Evolutionary conservation across 164 flowering plant genomes (phyloP).

Genomic region (Annona squamosa): DNA sequence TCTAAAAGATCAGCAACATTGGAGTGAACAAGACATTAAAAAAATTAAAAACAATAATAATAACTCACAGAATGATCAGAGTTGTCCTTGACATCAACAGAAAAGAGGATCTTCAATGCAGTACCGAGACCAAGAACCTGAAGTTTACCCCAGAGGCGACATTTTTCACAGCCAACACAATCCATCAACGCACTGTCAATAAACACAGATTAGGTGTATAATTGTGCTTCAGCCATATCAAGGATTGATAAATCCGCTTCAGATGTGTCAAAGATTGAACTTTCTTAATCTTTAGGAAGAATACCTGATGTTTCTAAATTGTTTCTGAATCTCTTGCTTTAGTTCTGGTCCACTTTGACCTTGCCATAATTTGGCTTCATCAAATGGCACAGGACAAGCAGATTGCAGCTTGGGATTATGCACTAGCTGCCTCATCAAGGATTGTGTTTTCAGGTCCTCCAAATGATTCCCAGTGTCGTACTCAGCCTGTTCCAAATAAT

Average conservation of each 20-base stretch:
- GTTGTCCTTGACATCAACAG: slow-evolving; percentile 54
- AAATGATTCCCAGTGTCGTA: slow-evolving; percentile 73
- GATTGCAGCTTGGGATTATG: slow-evolving; percentile 65
- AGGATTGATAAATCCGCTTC: background rate
- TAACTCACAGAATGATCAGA: slow-evolving; percentile 45
- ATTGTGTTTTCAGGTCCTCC: slow-evolving; percentile 84
- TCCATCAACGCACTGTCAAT: slow-evolving; percentile 84
- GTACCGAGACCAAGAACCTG: slow-evolving; percentile 99
- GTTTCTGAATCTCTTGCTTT: slow-evolving; percentile 74
- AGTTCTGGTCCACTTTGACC: slow-evolving; percentile 91
- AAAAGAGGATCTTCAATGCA: slow-evolving; percentile 88
- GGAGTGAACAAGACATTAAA: too few relatives aligned
- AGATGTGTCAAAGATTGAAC: background rate
- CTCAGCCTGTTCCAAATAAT: slow-evolving; percentile 92
- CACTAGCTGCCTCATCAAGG: slow-evolving; percentile 66
- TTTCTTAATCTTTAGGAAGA: background rate
- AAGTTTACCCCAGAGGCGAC: slow-evolving; percentile 99
- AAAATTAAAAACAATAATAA: background rate
- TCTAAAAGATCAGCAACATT: too few relatives aligned
- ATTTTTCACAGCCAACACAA: slow-evolving; percentile 97
- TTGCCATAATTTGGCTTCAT: slow-evolving; percentile 96
- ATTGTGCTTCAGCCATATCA: background rate
- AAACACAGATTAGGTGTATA: background rate
- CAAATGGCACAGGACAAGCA: slow-evolving; percentile 95
- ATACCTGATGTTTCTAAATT: slow-evolving; percentile 92